These are phyloP conservation scores for Geosmithia flava DNA, from an alignment of 2,329 filamentous ascomycete species.

Conservation along the genomic window DNA sequence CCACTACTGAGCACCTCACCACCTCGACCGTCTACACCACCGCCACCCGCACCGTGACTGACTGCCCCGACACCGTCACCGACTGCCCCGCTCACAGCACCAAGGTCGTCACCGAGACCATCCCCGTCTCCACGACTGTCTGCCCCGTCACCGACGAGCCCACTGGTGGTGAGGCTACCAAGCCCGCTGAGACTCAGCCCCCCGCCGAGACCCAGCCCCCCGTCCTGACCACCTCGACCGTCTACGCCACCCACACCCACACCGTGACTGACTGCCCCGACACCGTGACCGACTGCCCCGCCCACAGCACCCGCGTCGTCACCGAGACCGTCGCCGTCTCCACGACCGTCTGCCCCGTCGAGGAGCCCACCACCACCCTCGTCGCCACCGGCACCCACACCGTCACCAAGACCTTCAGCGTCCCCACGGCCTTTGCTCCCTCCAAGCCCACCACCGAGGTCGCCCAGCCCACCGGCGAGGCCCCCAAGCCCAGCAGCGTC, in stretches of 20 bases:
- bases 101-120: slow-evolving; percentile 8
- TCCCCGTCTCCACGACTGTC: slow-evolving; percentile 18
- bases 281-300: slow-evolving; percentile 45
- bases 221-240: slow-evolving; percentile 19
- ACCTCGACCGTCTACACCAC: slow-evolving; percentile 37
- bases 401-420: slow-evolving; percentile 1
- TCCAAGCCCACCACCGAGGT: background rate
- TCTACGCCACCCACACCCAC: slow-evolving; percentile 40
- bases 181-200: too few species aligned
- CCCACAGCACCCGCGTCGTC: slow-evolving; percentile 1
- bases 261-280: slow-evolving; percentile 46
- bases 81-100: slow-evolving; percentile 33
- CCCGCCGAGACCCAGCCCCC: background rate
- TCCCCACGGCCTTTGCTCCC: background rate
- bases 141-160: slow-evolving; percentile 12
- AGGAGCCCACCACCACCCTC: slow-evolving; percentile 3
- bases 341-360: slow-evolving; percentile 19
- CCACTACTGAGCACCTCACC: background rate
- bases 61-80: slow-evolving; percentile 42
- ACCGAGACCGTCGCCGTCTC: slow-evolving; percentile 14
- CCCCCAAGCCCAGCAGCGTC: background rate
- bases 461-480: background rate
- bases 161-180: too few species aligned
- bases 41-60: slow-evolving; percentile 42
- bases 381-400: slow-evolving; percentile 2